phyloP scores from a whole-genome alignment of 805 yeast genomes.

The Lachancea dasiensis region DNA sequence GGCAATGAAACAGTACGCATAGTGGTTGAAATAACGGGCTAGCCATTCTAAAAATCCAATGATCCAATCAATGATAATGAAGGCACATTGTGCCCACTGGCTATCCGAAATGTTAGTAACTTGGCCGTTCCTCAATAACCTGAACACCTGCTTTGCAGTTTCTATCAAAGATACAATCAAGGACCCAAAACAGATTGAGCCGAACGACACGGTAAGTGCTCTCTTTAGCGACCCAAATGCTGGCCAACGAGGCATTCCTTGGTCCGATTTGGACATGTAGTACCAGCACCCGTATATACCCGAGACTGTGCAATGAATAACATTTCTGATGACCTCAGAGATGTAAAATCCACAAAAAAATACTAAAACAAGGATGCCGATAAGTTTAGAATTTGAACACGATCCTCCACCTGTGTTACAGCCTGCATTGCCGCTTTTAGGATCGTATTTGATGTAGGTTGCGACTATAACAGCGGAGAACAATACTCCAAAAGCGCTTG shows the following conservation, averaged over 20 bases:
- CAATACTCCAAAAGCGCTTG: conserved; percentile 58
- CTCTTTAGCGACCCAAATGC: conserved; percentile 76
- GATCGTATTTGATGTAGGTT: conserved; percentile 70
- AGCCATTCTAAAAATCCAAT: conserved; percentile 70
- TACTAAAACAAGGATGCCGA: conserved; percentile 65
- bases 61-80: conserved; percentile 51
- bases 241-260: conserved; percentile 73
- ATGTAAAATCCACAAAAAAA: conserved; percentile 80
- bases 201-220: conserved; percentile 80
- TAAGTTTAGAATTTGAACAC: conserved; percentile 53
- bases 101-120: conserved; percentile 44
- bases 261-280: conserved; percentile 66
- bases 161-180: conserved; percentile 67
- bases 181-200: conserved; percentile 85
- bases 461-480: conserved; percentile 67
- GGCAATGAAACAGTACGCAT: conserved; percentile 83
- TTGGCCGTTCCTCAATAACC: conserved; percentile 41
- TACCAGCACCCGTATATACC: conserved; percentile 93
- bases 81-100: conserved; percentile 48
- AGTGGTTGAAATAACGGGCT: conserved; percentile 80
- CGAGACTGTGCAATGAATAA: conserved; percentile 73
- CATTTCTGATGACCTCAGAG: conserved; percentile 74
- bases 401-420: conserved; percentile 48
- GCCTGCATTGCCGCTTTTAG: conserved; percentile 44
- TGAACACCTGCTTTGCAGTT: conserved; percentile 50